Percentiles rank a stretch among this genome's conserved stretches.
These are phyloP conservation scores for Colletotrichum tanaceti DNA, from an alignment of 2,329 filamentous ascomycete genomes.

Conservation along the genomic window DNA sequence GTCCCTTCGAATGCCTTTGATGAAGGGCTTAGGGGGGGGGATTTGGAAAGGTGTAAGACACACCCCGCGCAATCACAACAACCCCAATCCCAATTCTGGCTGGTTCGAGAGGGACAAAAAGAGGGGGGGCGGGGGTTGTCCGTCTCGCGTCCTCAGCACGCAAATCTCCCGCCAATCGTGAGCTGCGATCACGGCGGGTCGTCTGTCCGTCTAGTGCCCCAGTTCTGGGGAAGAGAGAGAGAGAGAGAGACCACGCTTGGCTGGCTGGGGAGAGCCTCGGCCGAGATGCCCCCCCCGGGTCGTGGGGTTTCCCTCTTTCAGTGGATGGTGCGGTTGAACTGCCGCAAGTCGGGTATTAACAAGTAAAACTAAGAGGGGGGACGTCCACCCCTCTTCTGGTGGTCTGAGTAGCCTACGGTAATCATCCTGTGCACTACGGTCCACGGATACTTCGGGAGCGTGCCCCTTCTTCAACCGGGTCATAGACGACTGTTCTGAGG, in stretches of 20 bases:
- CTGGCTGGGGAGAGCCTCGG: slow-evolving; percentile 7
- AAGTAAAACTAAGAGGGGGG: neutral
- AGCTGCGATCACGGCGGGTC: neutral
- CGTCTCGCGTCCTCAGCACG: slow-evolving; percentile 4
- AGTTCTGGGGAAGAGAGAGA: too few relatives aligned
- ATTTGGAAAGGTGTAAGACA: too few relatives aligned
- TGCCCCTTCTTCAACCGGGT: neutral
- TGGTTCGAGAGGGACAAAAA: neutral
- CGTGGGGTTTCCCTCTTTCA: slow-evolving; percentile 7
- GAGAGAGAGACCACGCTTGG: neutral
- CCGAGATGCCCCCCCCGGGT: slow-evolving; percentile 23
- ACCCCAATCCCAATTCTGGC: neutral
- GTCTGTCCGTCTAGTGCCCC: neutral
- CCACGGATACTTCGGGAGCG: too few relatives aligned
- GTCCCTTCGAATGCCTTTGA: too few relatives aligned
- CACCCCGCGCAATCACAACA: neutral
- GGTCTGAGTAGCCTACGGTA: slow-evolving; percentile 10
- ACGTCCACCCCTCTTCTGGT: neutral
- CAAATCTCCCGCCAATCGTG: slow-evolving; percentile 35
- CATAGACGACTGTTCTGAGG: too few relatives aligned
- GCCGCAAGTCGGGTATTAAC: slow-evolving; percentile 15
- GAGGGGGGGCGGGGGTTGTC: neutral
- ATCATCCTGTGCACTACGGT: too few relatives aligned
- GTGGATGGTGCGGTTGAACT: slow-evolving; percentile 8
- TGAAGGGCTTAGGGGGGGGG: too few relatives aligned